Evolutionary conservation across 2,329 filamentous ascomycete genomes (phyloP).

Genomic region (Fusarium pseudocircinatum): DNA sequence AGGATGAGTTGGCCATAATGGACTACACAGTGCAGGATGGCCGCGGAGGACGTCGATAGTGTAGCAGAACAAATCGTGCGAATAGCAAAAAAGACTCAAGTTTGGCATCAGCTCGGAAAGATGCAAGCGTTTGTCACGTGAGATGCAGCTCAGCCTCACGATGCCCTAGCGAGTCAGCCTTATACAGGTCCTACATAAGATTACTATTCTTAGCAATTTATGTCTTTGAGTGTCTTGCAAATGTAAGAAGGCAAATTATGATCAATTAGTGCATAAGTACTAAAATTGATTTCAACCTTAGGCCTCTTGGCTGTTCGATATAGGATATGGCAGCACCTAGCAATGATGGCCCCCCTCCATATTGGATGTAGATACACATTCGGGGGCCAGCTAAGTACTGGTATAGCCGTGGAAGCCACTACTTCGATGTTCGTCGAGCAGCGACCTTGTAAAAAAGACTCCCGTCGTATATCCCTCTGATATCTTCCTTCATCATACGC

Average conservation of each 20-base stretch:
- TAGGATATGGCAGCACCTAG: not conserved
- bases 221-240: rapidly evolving
- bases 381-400: rapidly evolving
- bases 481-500: not conserved
- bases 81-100: not conserved
- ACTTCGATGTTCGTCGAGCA: not conserved
- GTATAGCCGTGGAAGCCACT: rapidly evolving
- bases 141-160: not conserved
- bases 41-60: too few species aligned
- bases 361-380: rapidly evolving
- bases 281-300: too few species aligned
- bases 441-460: not conserved
- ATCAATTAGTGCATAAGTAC: rapidly evolving
- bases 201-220: not conserved
- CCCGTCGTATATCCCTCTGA: not conserved
- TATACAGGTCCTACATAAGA: not conserved
- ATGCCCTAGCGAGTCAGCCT: not conserved
- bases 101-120: not conserved
- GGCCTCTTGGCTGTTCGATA: not conserved
- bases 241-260: too few species aligned
- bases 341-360: too few species aligned
- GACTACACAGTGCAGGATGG: rapidly evolving
- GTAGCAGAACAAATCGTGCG: too few species aligned
- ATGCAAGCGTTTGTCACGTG: not conserved
- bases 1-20: rapidly evolving